A percentile compares a stretch with the other conserved stretches of the same genome.
phyloP scores from a whole-genome alignment of 179 eudicot genomes.

The Actinidia arguta region DNA sequence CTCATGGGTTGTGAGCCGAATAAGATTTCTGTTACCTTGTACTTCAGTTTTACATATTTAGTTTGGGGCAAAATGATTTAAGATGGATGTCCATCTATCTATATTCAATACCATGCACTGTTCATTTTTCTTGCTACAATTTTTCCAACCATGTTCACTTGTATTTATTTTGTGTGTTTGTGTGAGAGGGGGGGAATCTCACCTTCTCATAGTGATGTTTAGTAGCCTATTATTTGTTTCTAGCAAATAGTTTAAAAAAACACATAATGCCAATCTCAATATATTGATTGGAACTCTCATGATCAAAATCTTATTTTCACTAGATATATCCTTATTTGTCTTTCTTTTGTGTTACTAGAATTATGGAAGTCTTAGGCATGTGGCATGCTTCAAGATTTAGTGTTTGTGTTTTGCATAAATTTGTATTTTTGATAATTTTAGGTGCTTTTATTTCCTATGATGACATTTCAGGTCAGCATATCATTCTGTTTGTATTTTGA shows the following conservation, averaged over 20 bases:
- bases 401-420: not conserved
- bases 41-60: not conserved
- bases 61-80: not conserved
- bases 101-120: not conserved
- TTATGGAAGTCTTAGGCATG: not conserved
- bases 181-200: not conserved
- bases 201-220: not conserved
- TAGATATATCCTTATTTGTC: constrained; percentile 52
- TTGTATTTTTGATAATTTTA: not conserved
- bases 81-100: not conserved
- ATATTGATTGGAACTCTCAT: constrained; percentile 98
- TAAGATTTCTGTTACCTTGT: not conserved
- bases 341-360: not conserved
- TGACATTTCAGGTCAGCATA: constrained; percentile 81
- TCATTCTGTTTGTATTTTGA: constrained; percentile 90
- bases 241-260: constrained; percentile 84
- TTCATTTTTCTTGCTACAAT: not conserved
- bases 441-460: constrained; percentile 19
- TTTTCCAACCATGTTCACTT: not conserved
- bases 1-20: not conserved
- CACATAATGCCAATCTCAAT: constrained; percentile 96
- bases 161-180: not conserved
- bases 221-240: not conserved
- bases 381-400: not conserved
- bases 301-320: constrained; percentile 88